Conservation (phyloP, 1,139 yeast genomes). For the Saccharomyces hybrid region DNA sequence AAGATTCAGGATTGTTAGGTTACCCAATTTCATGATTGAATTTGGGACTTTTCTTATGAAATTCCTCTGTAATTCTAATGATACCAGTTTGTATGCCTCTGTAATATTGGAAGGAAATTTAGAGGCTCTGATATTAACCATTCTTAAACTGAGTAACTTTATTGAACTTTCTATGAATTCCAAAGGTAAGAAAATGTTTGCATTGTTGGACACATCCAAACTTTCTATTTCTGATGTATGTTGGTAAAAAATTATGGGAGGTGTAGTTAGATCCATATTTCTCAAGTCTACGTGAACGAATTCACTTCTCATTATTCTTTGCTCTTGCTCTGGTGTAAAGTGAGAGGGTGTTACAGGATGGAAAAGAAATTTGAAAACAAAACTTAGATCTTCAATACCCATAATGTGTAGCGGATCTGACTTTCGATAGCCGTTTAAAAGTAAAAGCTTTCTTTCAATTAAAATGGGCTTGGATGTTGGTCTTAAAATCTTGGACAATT, state of each 20-base stretch:
- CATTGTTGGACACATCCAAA: slow-evolving; percentile 79
- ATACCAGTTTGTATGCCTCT: slow-evolving; percentile 59
- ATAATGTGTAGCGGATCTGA: slow-evolving; percentile 68
- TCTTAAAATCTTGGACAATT: slow-evolving; percentile 64
- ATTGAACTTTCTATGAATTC: slow-evolving; percentile 82
- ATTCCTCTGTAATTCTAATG: slow-evolving; percentile 72
- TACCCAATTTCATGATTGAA: slow-evolving; percentile 45
- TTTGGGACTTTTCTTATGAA: slow-evolving; percentile 58
- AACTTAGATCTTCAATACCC: slow-evolving; percentile 84
- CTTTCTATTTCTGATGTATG: slow-evolving; percentile 76
- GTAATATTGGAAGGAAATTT: slow-evolving; percentile 67
- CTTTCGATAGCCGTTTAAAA: slow-evolving; percentile 73
- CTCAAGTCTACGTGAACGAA: slow-evolving; percentile 70
- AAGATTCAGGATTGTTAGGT: slow-evolving; percentile 50
- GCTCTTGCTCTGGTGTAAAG: slow-evolving; percentile 61
- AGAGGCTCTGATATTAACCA: slow-evolving; percentile 66
- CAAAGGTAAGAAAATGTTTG: slow-evolving; percentile 72
- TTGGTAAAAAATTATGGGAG: slow-evolving; percentile 76
- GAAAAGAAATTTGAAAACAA: slow-evolving; percentile 75
- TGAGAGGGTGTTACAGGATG: slow-evolving; percentile 65
- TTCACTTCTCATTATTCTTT: slow-evolving; percentile 49
- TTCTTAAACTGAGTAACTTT: slow-evolving; percentile 58
- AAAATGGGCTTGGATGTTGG: slow-evolving; percentile 70
- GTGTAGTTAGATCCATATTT: slow-evolving; percentile 69
- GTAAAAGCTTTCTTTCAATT: slow-evolving; percentile 65